Conservation (phyloP, 768 basidiomycete genomes). For the Tylopilus felleus region DNA sequence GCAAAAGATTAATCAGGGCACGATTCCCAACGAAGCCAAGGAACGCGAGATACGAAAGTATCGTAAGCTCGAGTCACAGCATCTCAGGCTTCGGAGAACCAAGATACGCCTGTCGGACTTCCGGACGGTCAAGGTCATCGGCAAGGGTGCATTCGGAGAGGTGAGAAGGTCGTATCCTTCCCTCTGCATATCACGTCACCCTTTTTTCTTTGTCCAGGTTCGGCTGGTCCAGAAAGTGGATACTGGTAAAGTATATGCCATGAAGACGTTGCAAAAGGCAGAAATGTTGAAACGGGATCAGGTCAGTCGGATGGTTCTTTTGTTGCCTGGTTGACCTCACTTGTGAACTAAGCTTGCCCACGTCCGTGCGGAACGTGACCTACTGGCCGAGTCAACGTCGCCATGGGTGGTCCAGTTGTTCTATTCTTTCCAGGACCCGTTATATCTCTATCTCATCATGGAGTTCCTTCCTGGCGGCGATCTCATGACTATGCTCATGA, state of each 20-base stretch:
- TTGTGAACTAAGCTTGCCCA: conserved; percentile 73
- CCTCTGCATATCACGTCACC: not conserved
- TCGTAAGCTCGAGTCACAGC: conserved; percentile 82
- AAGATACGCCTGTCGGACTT: conserved; percentile 93
- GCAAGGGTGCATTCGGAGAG: conserved; percentile 98
- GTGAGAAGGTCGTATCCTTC: conserved; percentile 37
- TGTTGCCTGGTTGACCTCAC: conserved; percentile 2
- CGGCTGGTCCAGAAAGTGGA: conserved; percentile 95
- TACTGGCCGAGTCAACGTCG: conserved; percentile 93
- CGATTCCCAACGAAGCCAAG: conserved; percentile 76
- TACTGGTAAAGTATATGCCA: conserved; percentile 97
- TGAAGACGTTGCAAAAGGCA: conserved; percentile 97
- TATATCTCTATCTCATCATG: conserved; percentile 98
- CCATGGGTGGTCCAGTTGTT: conserved; percentile 97
- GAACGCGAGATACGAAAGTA: conserved; percentile 85
- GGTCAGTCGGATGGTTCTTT: conserved; percentile 42
- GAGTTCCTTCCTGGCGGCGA: conserved; percentile 91
- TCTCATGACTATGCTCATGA: conserved; percentile 99
- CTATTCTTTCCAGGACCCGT: conserved; percentile 96
- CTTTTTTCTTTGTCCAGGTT: conserved; percentile 48
- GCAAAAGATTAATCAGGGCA: conserved; percentile 73
- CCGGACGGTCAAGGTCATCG: conserved; percentile 96
- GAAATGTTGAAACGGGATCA: conserved; percentile 99
- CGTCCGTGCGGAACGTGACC: conserved; percentile 94
- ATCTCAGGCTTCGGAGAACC: conserved; percentile 87